Conservation (phyloP, 495 filamentous ascomycete species). For the Amniculicola lignicola region DNA sequence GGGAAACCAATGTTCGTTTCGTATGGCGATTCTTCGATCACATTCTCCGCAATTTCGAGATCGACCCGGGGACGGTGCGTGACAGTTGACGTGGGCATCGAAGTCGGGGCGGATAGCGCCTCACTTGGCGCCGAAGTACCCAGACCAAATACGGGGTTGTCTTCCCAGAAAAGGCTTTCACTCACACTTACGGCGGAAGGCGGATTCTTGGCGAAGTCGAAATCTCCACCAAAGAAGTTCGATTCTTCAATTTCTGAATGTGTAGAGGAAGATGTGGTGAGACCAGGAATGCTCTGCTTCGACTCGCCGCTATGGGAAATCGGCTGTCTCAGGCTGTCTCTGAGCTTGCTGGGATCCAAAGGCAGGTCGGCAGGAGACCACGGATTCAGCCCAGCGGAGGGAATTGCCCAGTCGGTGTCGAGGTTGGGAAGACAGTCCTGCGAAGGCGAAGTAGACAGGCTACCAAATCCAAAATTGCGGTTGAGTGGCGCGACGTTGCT, state of each 20-base stretch:
- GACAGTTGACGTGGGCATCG: slow-evolving; percentile 1
- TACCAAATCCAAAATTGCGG: slow-evolving; percentile 19
- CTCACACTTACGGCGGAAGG: slow-evolving; percentile 11
- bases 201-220: slow-evolving; percentile 18
- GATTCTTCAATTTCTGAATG: slow-evolving; percentile 41
- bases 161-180: slow-evolving; percentile 32
- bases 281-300: slow-evolving; percentile 33
- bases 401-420: slow-evolving; percentile 30
- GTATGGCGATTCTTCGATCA: slow-evolving; percentile 3
- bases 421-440: slow-evolving; percentile 29
- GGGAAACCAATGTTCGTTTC: background rate
- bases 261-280: slow-evolving; percentile 40
- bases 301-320: slow-evolving; percentile 37
- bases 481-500: slow-evolving; percentile 6
- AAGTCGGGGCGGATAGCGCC: slow-evolving; percentile 11
- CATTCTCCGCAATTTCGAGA: slow-evolving; percentile 2
- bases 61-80: slow-evolving; percentile 11
- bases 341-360: slow-evolving; percentile 29
- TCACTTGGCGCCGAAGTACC: slow-evolving; percentile 11
- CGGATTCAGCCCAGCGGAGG: slow-evolving; percentile 31
- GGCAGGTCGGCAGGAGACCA: slow-evolving; percentile 34
- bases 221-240: slow-evolving; percentile 14
- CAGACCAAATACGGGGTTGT: slow-evolving; percentile 23
- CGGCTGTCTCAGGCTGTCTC: slow-evolving; percentile 21
- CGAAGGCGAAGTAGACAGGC: slow-evolving; percentile 34